phyloP scores from a whole-genome alignment of 208 protist species.

The Leishmania martiniquensis region DNA sequence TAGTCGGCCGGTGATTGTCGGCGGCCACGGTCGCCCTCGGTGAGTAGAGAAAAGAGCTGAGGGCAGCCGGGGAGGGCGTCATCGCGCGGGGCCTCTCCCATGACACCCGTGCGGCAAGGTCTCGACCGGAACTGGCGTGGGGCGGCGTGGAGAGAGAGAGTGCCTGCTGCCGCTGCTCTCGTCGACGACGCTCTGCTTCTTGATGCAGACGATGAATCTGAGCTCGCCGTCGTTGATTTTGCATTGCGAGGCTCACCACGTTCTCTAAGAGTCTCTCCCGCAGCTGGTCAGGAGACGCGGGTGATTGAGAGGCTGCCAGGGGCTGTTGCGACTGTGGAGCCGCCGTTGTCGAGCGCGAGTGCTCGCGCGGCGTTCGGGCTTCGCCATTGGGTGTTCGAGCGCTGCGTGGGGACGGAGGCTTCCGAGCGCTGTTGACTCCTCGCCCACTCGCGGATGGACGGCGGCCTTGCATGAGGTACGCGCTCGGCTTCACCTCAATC shows the following conservation, averaged over 20 bases:
- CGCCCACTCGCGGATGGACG: neutral
- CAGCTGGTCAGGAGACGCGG: constrained; percentile 14
- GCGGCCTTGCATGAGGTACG: constrained; percentile 30
- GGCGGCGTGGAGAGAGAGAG: neutral
- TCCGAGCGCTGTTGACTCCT: neutral
- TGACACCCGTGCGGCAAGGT: constrained; percentile 2
- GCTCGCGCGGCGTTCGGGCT: constrained; percentile 16
- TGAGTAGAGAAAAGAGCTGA: neutral
- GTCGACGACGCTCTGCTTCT: constrained; percentile 24
- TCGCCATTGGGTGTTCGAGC: constrained; percentile 7
- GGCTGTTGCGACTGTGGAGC: neutral
- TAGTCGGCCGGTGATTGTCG: neutral
- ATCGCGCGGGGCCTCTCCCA: neutral
- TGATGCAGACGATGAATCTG: constrained; percentile 17
- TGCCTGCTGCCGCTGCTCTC: constrained; percentile 22
- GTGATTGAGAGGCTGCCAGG: neutral
- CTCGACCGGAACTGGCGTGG: neutral
- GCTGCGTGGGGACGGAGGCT: constrained; percentile 14
- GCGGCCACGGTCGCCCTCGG: neutral
- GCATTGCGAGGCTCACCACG: constrained; percentile 27
- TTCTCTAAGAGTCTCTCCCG: constrained; percentile 35
- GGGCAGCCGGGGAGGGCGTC: neutral
- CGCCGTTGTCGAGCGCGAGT: constrained; percentile 18
- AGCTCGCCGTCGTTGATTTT: constrained; percentile 22
- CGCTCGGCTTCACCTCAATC: constrained; percentile 38